Conservation (phyloP, 2,329 filamentous ascomycete genomes). For the Colletotrichum sp. region DNA sequence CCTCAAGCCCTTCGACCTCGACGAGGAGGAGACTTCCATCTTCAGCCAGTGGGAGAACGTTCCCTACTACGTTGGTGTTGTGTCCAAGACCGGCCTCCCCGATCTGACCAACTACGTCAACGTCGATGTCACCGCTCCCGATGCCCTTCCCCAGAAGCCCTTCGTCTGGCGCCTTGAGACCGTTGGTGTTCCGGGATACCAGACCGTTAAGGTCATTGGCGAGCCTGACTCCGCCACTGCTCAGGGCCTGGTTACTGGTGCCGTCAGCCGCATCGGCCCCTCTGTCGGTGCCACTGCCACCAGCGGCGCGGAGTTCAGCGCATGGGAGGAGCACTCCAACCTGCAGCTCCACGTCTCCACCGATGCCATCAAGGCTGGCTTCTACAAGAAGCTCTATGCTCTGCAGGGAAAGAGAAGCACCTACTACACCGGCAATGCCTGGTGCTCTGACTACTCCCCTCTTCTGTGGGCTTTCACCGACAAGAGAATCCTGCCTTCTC, state of each 20-base stretch:
- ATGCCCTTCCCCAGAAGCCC: constrained; percentile 9
- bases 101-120: constrained; percentile 20
- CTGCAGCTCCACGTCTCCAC: constrained; percentile 19
- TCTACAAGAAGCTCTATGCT: constrained; percentile 15
- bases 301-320: neutral
- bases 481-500: neutral
- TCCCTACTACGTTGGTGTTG: constrained; percentile 12
- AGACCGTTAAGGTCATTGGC: constrained; percentile 23
- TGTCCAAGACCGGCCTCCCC: constrained; percentile 8
- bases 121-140: constrained; percentile 15
- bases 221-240: constrained; percentile 11
- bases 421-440: constrained; percentile 10
- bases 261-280: neutral
- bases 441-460: constrained; percentile 20
- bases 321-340: constrained; percentile 4
- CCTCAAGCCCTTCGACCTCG: constrained; percentile 28
- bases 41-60: constrained; percentile 23
- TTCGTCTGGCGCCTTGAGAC: constrained; percentile 23
- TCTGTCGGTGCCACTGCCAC: neutral
- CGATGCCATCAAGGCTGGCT: constrained; percentile 12
- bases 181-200: constrained; percentile 22
- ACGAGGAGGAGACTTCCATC: constrained; percentile 24
- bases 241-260: constrained; percentile 1
- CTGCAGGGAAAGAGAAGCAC: constrained; percentile 19
- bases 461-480: constrained; percentile 21